Evolutionary conservation across 2,329 filamentous ascomycete species (phyloP), one percentile per base, ranked within the genome.

Genomic region (Aspergillus neotritici): DNA sequence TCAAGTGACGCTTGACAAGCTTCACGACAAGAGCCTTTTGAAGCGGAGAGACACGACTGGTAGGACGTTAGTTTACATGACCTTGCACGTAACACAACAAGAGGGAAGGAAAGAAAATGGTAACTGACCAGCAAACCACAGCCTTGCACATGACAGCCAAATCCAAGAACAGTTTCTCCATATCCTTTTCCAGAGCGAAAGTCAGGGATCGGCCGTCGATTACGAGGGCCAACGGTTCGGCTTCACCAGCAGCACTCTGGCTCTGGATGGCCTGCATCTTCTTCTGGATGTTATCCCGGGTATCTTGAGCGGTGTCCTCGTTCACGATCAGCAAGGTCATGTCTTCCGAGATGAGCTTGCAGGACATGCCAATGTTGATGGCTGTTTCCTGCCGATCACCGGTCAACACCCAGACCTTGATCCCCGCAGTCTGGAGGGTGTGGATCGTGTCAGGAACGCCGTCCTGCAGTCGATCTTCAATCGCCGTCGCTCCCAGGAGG

Each of bases 341-440:
- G 58, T 98, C 94, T 68, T 98, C 93, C 54, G 89, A 95, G 48
- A 98, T 87, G 38, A 98, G 78, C 70, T 97, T 97, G 71, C 93
- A 98, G 65, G 89, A 96, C 93, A 98, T 98, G 52, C 94, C 93
- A 54, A 98, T 98, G 66, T 98, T 98, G 78, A 98, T 98, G 44
- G 93, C 93, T 21, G 93, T 98, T 68, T 98, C 93, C 69, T 98
- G 94, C 58, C 93, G 82, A 73, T 98, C 93, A 57, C 93, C 93
- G 31, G 93, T 98, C 66, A 98, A 69, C 14, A 98, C 93, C 93
- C 93, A 98, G 43, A 98, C 84, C 70, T 98, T 98, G 75, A 98
- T 97, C 41, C 90, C 91, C 16, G 94, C 93, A 52, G 90, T 87
- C 66, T 98, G 94, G 21, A 98, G 75, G 0, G 93, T 98, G 65